Base-by-base conservation (phyloP, 148 eudicot species). In the Fallopia convolvulus region DNA sequence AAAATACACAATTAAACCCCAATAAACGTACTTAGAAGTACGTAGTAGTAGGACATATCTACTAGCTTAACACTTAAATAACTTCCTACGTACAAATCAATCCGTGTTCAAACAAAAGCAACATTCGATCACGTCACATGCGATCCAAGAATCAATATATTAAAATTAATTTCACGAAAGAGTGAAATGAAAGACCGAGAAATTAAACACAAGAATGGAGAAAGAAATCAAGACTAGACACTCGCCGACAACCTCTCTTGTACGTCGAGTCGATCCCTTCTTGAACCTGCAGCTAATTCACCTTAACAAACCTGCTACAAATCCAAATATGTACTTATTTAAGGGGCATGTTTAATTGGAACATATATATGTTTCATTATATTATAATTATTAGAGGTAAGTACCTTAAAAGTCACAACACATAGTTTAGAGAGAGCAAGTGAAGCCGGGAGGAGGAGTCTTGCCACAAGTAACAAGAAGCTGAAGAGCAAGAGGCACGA, bases 401-500 rank as follows among this genome's bases (percentile, higher is more conserved):
- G 17, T 63, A 63, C 70, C 21, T 58, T 14, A 52, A 52, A 18
- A 15, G 56, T 65, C 26, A 32, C 70, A 17, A 32, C 70, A 17
- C 36, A 6, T 42, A n/a, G 52, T n/a, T 79, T 86, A 93, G 72
- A 89, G 70, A 74, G 92, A 47, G 87, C 98, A 94, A 72, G 91
- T 92, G 89, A 84, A 94, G 49, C 98, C 98, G 74, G 98, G 90
- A 39, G 97, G 98, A 21, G 97, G 93, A 12, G 89, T 81, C 84
- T 94, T 92, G 60, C 98, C 98, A 83, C 97, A 94, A 83, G 93
- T 89, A 86, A 90, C 71, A 58, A 94, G 98, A 3, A 94, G 88
- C 78, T 94, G 88, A 81, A 94, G 94, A 75, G 97, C 98, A 76
- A 94, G 56, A 6, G 98, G 98, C 10, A 89, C 81, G 79, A 77